Evolutionary conservation across 176 grass and related monocot species (phyloP), one percentile per base, ranked within the genome.

Genomic region (Oryza punctata): DNA sequence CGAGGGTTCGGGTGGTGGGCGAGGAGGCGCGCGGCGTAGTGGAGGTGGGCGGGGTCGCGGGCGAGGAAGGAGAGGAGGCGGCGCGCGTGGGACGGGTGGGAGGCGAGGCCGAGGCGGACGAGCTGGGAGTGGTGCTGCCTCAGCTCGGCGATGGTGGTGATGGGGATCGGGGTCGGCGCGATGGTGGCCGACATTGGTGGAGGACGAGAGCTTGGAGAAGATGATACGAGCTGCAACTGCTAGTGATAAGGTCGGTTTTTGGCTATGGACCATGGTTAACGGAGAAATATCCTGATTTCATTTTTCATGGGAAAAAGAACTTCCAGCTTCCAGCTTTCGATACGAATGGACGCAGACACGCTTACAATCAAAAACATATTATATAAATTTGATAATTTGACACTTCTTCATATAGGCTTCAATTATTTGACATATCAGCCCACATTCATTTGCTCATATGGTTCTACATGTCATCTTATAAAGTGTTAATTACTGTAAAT

Each of bases 51-150:
- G 14, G 87, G 75, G 86, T 82, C 85, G 65, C 90, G 72, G 24
- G 70, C 92, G 30, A 91, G 84, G 89, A 91, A 94, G 71, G 90
- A 76, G 66, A 94, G 70, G 26, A 94, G 89, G 76, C 81, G 89
- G 33, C 87, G 87, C 24, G 76, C 65, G 67, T 88, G 84, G 21
- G 82, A 1, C 0, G 85, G 88, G 80, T 80, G 72, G 41, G 87
- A 80, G 63, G 89, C 81, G 80, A 91, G 83, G 54, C 89, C 87
- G 30, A 91, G 89, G 30, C 89, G 92, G 63, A 91, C 27, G 25
- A 94, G 65, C 71, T 87, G 89, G 15, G 89, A 94, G 84, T 91
- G 92, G 68, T 91, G 75, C 41, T 91, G 89, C 49, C 81, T 84
- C 29, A 94, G 89, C 80, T 87, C 89, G 10, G 78, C 78, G 67